Evolutionary conservation across 1,284 basidiomycete species (phyloP).

Genomic region (Ganoderma boninense): DNA sequence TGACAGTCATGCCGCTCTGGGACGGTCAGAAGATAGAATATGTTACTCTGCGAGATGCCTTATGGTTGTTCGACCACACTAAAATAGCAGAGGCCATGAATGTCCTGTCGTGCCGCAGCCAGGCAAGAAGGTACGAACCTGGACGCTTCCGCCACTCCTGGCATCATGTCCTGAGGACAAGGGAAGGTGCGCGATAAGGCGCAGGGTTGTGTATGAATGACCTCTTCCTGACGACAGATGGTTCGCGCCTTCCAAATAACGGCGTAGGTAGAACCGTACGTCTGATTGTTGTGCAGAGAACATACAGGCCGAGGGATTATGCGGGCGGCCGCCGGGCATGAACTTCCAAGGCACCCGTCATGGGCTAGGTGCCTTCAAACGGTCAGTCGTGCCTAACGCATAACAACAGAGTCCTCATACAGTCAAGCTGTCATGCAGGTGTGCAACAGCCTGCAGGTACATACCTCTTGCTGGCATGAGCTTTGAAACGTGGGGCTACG

Average conservation of each 20-base stretch:
- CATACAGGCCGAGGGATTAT: background rate
- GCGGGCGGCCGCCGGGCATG: background rate
- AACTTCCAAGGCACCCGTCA: background rate
- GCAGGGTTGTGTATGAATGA: background rate
- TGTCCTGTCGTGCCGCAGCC: background rate
- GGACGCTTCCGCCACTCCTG: background rate
- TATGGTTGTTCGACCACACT: background rate
- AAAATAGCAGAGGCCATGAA: background rate
- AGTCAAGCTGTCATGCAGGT: background rate
- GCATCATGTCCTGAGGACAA: background rate
- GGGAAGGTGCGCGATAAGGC: background rate
- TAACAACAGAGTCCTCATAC: background rate
- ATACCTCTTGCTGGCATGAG: background rate
- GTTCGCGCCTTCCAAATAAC: background rate
- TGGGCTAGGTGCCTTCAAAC: background rate
- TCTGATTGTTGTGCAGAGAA: background rate
- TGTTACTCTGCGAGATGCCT: background rate
- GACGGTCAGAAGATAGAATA: background rate
- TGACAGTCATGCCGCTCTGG: background rate
- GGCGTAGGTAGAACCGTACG: background rate
- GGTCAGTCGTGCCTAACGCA: background rate
- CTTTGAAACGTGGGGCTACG: background rate
- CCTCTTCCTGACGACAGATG: background rate
- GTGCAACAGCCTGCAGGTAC: background rate
- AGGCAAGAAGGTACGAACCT: background rate